Evolutionary conservation across 2,329 filamentous ascomycete genomes (phyloP).

Genomic region (Claviceps digitariae): DNA sequence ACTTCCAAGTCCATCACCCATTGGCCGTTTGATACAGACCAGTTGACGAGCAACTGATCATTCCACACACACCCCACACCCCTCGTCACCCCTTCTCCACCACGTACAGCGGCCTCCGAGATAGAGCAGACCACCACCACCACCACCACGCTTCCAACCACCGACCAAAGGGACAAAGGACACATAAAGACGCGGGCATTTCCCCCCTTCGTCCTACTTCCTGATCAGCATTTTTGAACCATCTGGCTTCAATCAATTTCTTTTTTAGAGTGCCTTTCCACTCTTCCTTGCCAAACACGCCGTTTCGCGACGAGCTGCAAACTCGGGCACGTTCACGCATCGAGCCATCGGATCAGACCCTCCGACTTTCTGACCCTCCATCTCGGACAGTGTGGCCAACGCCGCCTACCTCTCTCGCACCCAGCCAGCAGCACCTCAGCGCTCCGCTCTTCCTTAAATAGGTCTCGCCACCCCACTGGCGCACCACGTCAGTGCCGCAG

Average conservation of each 20-base stretch:
- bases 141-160: background rate
- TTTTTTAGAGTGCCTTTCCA: background rate
- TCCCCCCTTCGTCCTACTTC: background rate
- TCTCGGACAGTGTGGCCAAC: slow-evolving; percentile 2
- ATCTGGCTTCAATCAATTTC: background rate
- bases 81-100: background rate
- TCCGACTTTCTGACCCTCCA: background rate
- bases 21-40: background rate
- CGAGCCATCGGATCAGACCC: background rate
- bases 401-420: no score
- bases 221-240: background rate
- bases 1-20: background rate
- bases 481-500: slow-evolving; percentile 5
- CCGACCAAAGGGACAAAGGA: slow-evolving; percentile 2
- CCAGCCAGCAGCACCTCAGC: no score
- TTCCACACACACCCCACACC: background rate
- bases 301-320: background rate
- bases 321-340: background rate
- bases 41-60: slow-evolving; percentile 1
- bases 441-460: background rate
- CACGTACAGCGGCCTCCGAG: slow-evolving; percentile 2
- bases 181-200: slow-evolving; percentile 1
- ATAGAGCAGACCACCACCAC: background rate
- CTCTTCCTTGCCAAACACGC: background rate
- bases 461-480: slow-evolving; percentile 3